Base-by-base conservation (phyloP, 352 stramenopile species). In the Phytophthora cryptogea region DNA sequence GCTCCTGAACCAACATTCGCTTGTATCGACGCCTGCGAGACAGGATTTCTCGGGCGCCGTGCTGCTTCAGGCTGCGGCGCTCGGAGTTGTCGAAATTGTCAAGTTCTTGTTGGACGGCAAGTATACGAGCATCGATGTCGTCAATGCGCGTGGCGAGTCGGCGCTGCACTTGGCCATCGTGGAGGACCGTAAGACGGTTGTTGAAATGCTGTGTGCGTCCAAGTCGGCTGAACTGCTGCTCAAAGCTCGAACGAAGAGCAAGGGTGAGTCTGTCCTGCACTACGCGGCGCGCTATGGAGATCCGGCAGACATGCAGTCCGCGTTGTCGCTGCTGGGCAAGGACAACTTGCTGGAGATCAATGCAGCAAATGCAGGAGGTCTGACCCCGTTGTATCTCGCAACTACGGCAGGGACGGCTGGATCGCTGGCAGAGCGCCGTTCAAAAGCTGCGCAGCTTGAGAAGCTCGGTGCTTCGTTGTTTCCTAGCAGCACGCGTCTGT, bases 91-190 rank as follows among this genome's bases (percentile, higher is more conserved):
- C 7, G 52, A 68, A 14, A 27, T 71, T 17, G 69, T 77, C 16
- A 54, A 52, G 1, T 68, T 71, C 55, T 53, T 74, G 23, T 7
- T 68, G 14, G 55, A 66, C 6, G 55, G 55, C 9, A 58, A 65
- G 28, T 71, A 67, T 55, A 63, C 59, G 20, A 71, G 43, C 42
- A 42, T 70, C 33, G 61, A 68, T 32, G 47, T 71, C 14, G 37
- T 57, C 11, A 77, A 77, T 42, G 65, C 54, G 9, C 64, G 60
- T n/a, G 68, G 65, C 16, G 64, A 74, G 49, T 67, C 69, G 4
- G 59, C 61, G 17, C 44, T 77, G 37, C 68, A 77, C n/a, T 26
- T 77, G 44, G 68, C 59, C 4, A 68, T 77, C 10, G 53, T 71
- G 33, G 64, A 74, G 59, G 51, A 64, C 13, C 56, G 54, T 20